Evolutionary conservation across 2,329 filamentous ascomycete genomes (phyloP).

Genomic region (Colletotrichum filicis): DNA sequence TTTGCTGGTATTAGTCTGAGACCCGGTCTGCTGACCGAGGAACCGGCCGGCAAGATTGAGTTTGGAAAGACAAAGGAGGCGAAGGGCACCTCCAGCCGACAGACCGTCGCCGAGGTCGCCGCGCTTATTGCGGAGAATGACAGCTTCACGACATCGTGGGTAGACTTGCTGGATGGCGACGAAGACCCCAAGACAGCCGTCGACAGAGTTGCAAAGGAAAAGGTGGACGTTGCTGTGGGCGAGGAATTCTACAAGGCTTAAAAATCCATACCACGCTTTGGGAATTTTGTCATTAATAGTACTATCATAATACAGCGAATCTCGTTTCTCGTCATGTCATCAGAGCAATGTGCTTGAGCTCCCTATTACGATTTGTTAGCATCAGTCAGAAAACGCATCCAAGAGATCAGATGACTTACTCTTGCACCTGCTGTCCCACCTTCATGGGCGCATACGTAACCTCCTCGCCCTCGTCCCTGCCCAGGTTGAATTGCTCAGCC

Average conservation of each 20-base stretch:
- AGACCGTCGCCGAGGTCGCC: slow-evolving; percentile 68
- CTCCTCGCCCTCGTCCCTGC: slow-evolving; percentile 64
- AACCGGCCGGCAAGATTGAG: slow-evolving; percentile 58
- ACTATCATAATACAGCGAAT: slow-evolving; percentile 20
- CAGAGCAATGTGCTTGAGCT: slow-evolving; percentile 64
- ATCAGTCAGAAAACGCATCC: neutral
- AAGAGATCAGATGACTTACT: slow-evolving; percentile 49
- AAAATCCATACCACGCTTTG: neutral
- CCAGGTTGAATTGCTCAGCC: slow-evolving; percentile 58
- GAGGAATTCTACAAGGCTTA: slow-evolving; percentile 51
- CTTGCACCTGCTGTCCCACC: slow-evolving; percentile 68
- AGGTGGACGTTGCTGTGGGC: slow-evolving; percentile 63
- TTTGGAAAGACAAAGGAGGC: slow-evolving; percentile 56
- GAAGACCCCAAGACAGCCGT: slow-evolving; percentile 61
- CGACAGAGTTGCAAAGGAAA: slow-evolving; percentile 58
- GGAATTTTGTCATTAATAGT: slow-evolving; percentile 11
- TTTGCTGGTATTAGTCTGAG: slow-evolving; percentile 65
- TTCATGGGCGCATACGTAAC: slow-evolving; percentile 63
- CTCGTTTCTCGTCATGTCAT: slow-evolving; percentile 44
- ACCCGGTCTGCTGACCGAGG: slow-evolving; percentile 61
- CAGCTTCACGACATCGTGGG: slow-evolving; percentile 60
- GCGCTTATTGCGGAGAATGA: slow-evolving; percentile 64
- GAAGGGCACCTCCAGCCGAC: slow-evolving; percentile 60
- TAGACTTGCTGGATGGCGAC: slow-evolving; percentile 66
- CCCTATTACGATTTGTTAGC: slow-evolving; percentile 43